A percentile compares a stretch with the other conserved stretches of the same genome.
Evolutionary conservation across 768 basidiomycete genomes (phyloP).

Genomic region (Gautieria morchelliformis): DNA sequence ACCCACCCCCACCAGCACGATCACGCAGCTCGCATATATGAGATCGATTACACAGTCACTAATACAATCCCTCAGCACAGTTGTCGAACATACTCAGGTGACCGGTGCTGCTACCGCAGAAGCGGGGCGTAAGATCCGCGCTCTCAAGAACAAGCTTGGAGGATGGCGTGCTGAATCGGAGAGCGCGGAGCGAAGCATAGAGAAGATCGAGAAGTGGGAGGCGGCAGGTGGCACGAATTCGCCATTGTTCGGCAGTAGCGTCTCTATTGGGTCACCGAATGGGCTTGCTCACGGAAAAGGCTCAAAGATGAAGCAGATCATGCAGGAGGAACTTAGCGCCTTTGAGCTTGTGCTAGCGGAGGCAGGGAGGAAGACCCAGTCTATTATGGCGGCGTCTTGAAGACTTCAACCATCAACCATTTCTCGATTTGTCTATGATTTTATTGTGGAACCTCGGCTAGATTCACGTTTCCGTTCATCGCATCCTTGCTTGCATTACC

Average conservation of each 20-base stretch:
- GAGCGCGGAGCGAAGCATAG: conserved; percentile 70
- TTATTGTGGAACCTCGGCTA: conserved; percentile 1
- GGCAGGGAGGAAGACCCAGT: conserved; percentile 66
- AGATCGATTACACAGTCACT: conserved; percentile 69
- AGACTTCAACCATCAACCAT: not conserved
- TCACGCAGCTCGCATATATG: conserved; percentile 60
- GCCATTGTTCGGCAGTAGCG: conserved; percentile 12
- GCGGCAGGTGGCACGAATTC: conserved; percentile 17
- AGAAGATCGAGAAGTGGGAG: conserved; percentile 76
- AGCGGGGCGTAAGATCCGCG: conserved; percentile 77
- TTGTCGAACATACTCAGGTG: conserved; percentile 84
- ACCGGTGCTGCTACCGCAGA: conserved; percentile 80
- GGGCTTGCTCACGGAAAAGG: conserved; percentile 12
- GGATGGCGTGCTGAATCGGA: conserved; percentile 79
- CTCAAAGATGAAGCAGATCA: conserved; percentile 49
- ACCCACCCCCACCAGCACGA: conserved; percentile 46
- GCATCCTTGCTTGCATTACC: not conserved
- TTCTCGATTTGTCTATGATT: not conserved
- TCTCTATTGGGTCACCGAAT: conserved; percentile 23
- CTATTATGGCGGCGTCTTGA: conserved; percentile 67
- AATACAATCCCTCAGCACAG: conserved; percentile 60
- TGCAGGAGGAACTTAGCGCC: conserved; percentile 68
- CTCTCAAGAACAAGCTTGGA: conserved; percentile 73
- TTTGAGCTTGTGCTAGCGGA: conserved; percentile 67
- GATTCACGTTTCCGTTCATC: not conserved